A percentile compares a stretch with the other conserved stretches of the same genome.
Evolutionary conservation across 108 stramenopile species (phyloP).

Genomic region (Aurantiochytrium sp.): DNA sequence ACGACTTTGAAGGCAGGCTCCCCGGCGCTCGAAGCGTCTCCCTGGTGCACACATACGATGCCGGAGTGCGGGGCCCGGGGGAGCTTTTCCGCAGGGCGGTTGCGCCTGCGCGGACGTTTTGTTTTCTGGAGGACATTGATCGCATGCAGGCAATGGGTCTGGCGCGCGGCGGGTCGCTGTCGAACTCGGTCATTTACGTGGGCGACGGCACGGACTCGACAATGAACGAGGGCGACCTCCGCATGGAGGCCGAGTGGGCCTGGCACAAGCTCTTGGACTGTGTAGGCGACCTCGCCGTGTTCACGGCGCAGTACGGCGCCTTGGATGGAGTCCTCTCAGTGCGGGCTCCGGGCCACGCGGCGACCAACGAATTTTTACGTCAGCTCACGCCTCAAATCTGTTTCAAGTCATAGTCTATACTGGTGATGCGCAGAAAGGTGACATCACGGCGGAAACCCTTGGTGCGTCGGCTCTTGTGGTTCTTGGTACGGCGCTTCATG

Average conservation of each 20-base stretch:
- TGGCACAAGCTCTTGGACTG: background rate
- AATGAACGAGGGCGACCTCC: background rate
- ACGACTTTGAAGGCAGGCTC: background rate
- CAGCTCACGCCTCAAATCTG: background rate
- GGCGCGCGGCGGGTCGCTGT: background rate
- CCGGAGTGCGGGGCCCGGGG: background rate
- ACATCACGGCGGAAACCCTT: conserved; percentile 14
- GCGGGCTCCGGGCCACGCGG: background rate
- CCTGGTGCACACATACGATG: background rate
- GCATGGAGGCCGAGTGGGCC: conserved; percentile 1
- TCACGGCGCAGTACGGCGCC: background rate
- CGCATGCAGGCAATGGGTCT: background rate
- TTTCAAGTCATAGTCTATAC: conserved; percentile 20
- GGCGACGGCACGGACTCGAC: background rate
- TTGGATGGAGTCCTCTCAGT: background rate
- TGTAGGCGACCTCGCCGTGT: background rate
- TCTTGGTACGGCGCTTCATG: background rate
- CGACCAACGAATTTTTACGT: background rate
- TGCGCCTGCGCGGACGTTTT: background rate
- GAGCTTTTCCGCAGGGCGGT: background rate
- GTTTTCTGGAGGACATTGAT: background rate
- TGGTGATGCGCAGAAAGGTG: background rate
- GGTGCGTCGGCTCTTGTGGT: background rate
- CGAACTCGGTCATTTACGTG: background rate
- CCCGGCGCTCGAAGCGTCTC: background rate